A percentile compares a stretch with the other conserved stretches of the same genome.
Conservation (phyloP, 441 rosid species). For the Erysimum pusillum region DNA sequence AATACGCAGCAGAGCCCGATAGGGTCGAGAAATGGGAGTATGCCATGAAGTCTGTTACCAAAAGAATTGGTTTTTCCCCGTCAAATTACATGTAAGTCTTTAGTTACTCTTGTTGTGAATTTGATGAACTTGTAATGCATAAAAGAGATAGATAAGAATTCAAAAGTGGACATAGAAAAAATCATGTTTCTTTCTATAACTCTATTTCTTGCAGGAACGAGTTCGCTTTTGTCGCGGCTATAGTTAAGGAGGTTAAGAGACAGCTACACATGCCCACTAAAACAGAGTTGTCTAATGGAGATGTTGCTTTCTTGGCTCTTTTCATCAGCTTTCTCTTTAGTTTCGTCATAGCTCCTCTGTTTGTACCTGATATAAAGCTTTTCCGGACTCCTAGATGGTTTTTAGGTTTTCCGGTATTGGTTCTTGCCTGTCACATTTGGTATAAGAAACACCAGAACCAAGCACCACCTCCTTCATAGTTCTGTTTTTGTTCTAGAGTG, state of each 20-base stretch:
- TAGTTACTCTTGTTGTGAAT: too few relatives aligned
- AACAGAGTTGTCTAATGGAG: background rate
- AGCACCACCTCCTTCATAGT: background rate
- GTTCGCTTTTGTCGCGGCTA: background rate
- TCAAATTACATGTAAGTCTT: background rate
- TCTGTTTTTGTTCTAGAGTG: too few relatives aligned
- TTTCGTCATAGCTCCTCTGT: slow-evolving; percentile 1
- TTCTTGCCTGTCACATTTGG: background rate
- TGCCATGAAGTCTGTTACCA: background rate
- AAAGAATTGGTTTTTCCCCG: background rate
- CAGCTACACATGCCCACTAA: background rate
- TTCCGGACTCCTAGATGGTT: background rate
- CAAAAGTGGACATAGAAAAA: too few relatives aligned
- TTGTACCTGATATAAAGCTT: background rate
- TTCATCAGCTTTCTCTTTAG: background rate
- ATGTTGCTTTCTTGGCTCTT: background rate
- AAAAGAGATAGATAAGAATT: too few relatives aligned
- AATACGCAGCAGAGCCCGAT: background rate
- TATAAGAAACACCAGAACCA: background rate
- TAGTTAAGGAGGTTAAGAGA: background rate
- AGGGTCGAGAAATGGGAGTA: background rate
- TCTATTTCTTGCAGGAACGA: background rate
- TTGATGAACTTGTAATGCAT: too few relatives aligned
- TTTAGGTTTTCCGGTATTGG: background rate
- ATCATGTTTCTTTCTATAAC: background rate